These are phyloP conservation scores for Exsudoporus frostii DNA, from an alignment of 768 basidiomycete genomes.

Conservation along the genomic window DNA sequence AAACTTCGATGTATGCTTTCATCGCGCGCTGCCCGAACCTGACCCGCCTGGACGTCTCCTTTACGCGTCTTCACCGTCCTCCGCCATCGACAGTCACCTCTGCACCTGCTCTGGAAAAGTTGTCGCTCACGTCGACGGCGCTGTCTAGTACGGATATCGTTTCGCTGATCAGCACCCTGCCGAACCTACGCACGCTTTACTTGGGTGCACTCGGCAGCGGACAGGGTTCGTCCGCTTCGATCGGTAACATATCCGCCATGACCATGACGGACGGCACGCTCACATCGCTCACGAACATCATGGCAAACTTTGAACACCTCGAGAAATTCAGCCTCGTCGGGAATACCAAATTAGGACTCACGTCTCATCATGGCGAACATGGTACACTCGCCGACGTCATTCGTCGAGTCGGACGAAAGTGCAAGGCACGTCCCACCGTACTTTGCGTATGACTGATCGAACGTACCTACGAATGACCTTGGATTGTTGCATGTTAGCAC, in stretches of 20 bases:
- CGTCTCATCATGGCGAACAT: constrained; percentile 25
- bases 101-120: constrained; percentile 46
- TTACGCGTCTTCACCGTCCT: constrained; percentile 51
- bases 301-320: constrained; percentile 38
- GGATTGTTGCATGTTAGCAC: constrained; percentile 33
- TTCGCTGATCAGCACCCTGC: constrained; percentile 36
- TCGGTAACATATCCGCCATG: constrained; percentile 47
- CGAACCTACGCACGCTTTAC: constrained; percentile 45
- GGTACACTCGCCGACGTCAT: constrained; percentile 46
- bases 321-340: constrained; percentile 60
- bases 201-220: constrained; percentile 58
- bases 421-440: constrained; percentile 43
- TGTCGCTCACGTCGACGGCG: constrained; percentile 59
- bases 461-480: not conserved
- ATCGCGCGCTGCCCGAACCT: constrained; percentile 49
- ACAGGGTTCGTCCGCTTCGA: constrained; percentile 41
- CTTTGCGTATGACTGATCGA: not conserved
- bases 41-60: constrained; percentile 59
- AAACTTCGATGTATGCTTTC: constrained; percentile 42
- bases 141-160: constrained; percentile 42
- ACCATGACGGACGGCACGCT: constrained; percentile 55
- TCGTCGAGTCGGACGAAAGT: constrained; percentile 51
- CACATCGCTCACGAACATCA: constrained; percentile 37
- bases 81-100: not conserved
- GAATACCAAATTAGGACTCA: constrained; percentile 56